Conservation (phyloP, 257 asterid species). For the Solanum pennellii region DNA sequence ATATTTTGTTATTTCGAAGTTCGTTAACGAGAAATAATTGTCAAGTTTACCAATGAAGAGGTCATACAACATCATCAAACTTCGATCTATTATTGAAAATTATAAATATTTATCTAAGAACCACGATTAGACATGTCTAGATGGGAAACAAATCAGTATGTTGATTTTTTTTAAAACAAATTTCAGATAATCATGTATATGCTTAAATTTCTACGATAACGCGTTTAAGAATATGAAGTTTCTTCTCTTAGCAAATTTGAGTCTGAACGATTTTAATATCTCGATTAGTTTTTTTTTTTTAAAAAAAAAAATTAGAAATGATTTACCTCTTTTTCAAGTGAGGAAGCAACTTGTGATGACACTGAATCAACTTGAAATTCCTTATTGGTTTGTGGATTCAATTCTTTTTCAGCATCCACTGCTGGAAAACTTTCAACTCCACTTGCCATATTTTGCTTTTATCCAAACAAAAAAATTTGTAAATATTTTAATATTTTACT, state of each 20-base stretch:
- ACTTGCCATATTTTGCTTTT: conserved; percentile 32
- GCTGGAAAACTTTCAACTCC: conserved; percentile 40
- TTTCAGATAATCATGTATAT: not conserved
- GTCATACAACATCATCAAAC: not conserved
- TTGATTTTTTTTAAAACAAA: too few species aligned
- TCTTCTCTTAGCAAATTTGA: not conserved
- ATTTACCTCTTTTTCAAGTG: conserved; percentile 36
- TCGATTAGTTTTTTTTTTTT: not conserved
- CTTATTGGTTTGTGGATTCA: conserved; percentile 42
- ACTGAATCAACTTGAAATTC: conserved; percentile 44
- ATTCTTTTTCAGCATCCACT: conserved; percentile 41
- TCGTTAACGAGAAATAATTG: not conserved
- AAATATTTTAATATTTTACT: not conserved
- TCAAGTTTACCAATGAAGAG: not conserved
- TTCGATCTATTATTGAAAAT: too few species aligned
- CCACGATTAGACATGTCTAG: not conserved
- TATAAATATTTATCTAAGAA: not conserved
- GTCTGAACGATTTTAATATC: not conserved
- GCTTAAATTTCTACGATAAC: too few species aligned
- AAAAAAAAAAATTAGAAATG: not conserved
- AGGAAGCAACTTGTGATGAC: conserved; percentile 37
- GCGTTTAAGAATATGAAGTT: not conserved
- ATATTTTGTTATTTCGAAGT: not conserved
- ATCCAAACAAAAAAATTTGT: not conserved
- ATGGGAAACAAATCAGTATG: not conserved